Evolutionary conservation across 345 rosid species (phyloP).

Genomic region (Bruguiera parviflora): DNA sequence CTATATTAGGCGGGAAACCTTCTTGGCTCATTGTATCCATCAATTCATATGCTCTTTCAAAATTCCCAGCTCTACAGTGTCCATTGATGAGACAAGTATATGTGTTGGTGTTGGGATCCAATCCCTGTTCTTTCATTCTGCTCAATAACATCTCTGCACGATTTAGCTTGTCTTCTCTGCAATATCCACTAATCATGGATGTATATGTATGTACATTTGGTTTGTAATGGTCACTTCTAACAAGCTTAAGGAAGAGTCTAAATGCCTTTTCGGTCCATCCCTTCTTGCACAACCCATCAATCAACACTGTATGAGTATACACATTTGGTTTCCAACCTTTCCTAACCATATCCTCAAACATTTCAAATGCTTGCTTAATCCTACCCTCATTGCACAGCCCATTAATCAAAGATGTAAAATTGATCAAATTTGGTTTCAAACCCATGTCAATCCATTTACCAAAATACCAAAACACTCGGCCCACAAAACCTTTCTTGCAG

Average conservation of each 20-base stretch:
- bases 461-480: constrained; percentile 63
- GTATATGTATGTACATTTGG: constrained; percentile 79
- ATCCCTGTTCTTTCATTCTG: constrained; percentile 84
- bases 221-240: constrained; percentile 69
- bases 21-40: constrained; percentile 63
- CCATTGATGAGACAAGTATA: constrained; percentile 71
- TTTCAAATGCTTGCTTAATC: constrained; percentile 81
- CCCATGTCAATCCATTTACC: constrained; percentile 59
- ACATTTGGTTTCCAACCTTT: constrained; percentile 80
- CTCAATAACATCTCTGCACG: constrained; percentile 80
- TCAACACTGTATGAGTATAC: constrained; percentile 70
- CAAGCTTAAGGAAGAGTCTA: constrained; percentile 79
- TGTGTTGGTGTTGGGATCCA: constrained; percentile 63
- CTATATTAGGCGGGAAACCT: constrained; percentile 62
- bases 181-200: constrained; percentile 79
- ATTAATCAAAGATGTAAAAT: constrained; percentile 69
- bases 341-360: constrained; percentile 80
- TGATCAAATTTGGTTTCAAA: constrained; percentile 68
- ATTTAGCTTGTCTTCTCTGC: constrained; percentile 72
- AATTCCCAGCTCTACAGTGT: constrained; percentile 65
- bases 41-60: constrained; percentile 64
- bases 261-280: constrained; percentile 95
- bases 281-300: constrained; percentile 84
- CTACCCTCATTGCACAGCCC: constrained; percentile 79
- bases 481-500: constrained; percentile 56